Percentiles rank a stretch among this genome's conserved stretches.
Conservation (phyloP, 352 stramenopile genomes). For the Pythium sp. region DNA sequence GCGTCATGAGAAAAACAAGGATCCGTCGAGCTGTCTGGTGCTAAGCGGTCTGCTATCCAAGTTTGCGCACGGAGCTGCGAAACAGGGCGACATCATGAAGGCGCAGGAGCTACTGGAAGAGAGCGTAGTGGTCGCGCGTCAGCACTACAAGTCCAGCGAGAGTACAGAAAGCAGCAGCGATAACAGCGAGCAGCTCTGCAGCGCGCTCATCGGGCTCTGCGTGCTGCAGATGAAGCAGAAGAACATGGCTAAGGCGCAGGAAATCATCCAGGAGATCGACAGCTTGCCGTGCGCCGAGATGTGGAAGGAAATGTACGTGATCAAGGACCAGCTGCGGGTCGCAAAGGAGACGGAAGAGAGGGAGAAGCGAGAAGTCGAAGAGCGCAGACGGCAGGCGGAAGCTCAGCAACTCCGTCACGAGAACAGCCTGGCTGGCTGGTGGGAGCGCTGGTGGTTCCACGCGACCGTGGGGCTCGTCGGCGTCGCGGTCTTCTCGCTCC, state of each 20-base stretch:
- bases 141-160: constrained; percentile 11
- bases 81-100: constrained; percentile 23
- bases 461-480: constrained; percentile 16
- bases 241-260: constrained; percentile 26
- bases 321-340: constrained; percentile 38
- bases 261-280: constrained; percentile 47
- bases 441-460: constrained; percentile 22
- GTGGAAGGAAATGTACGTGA: constrained; percentile 35
- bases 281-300: constrained; percentile 24
- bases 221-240: constrained; percentile 52
- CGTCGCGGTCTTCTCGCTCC: constrained; percentile 5
- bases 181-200: constrained; percentile 31
- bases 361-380: not conserved
- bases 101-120: constrained; percentile 35
- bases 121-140: constrained; percentile 24
- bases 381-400: constrained; percentile 5
- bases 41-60: constrained; percentile 28
- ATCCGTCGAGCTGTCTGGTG: constrained; percentile 8
- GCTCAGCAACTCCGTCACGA: constrained; percentile 1
- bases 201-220: constrained; percentile 52
- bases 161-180: not conserved
- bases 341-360: constrained; percentile 8
- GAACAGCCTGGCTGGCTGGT: constrained; percentile 17
- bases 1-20: constrained; percentile 17
- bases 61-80: constrained; percentile 30